Base-by-base conservation (phyloP, 148 eudicot species). In the Camellia japonica region DNA sequence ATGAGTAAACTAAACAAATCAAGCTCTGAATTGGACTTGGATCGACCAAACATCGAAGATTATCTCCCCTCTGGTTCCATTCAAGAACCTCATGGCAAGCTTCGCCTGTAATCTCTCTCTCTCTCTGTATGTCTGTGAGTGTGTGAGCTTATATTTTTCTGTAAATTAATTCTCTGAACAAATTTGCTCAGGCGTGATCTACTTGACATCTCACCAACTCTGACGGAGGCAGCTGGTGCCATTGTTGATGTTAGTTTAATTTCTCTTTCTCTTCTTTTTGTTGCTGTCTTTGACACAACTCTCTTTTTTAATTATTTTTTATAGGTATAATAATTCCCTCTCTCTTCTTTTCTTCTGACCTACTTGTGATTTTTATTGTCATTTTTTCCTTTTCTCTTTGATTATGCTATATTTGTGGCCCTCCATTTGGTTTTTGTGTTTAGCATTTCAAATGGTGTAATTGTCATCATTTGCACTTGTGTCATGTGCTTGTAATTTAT, bases 141-240 rank as follows among this genome's bases (percentile, higher is more conserved):
- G n/a, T 47, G 11, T 18, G 58, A 19, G 16, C 7, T 44, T 65
- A n/a, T 13, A 58, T 63, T 73, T 38, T 10, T 64, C 2, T 59
- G 73, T 78, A 54, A 60, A 60, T 80, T 9, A 61, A 54, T 74
- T 47, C 42, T 16, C 63, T 83, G 58, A 68, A 12, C 44, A 62
- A 15, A 20, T 62, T 73, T 78, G 43, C 49, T 19, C 78, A 94
- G 98, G 89, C 84, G 91, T 60, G 98, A 97, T 88, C 84, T 97
- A 90, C 89, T 97, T 54, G 98, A 97, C 75, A 91, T 97, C 80
- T 92, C 99, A 5, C 98, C 99, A 47, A 85, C 91, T 58, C 82
- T 97, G 6, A 97, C 95, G 0, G 97, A 97, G 83, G 98, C 92
- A 20, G 99, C 97, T 84, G 98, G 99, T 68, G 99, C 99, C 75